Conservation (phyloP, 768 basidiomycete genomes). For the Naganishia vishniacii region DNA sequence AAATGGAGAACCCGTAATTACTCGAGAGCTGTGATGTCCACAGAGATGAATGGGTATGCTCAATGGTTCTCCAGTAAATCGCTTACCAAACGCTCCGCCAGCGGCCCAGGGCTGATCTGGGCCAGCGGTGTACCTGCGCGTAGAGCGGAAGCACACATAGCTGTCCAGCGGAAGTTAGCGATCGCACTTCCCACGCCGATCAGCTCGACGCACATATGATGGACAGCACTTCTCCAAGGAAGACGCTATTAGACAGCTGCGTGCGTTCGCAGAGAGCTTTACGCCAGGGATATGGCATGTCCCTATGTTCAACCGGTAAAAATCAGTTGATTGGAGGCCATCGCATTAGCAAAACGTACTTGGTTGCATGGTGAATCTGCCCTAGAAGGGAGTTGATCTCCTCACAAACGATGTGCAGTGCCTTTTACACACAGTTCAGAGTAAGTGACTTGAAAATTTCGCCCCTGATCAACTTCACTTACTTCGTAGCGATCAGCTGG, state of each 20-base stretch:
- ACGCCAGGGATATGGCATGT: conserved; percentile 57
- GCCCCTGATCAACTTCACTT: conserved; percentile 37
- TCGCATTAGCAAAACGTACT: neutral
- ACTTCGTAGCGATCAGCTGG: conserved; percentile 74
- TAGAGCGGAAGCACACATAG: conserved; percentile 69
- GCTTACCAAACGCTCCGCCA: conserved; percentile 42
- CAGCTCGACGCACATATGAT: conserved; percentile 68
- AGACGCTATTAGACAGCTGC: conserved; percentile 68
- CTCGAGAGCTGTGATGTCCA: conserved; percentile 51
- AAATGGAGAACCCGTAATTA: conserved; percentile 13
- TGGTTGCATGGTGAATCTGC: conserved; percentile 65
- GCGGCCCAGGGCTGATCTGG: conserved; percentile 76
- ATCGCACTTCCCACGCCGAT: no score
- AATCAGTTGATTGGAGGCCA: conserved; percentile 60
- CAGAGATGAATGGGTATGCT: conserved; percentile 49
- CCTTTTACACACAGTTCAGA: conserved; percentile 17
- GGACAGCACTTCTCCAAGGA: conserved; percentile 77
- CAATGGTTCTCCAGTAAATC: conserved; percentile 22
- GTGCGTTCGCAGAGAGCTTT: conserved; percentile 69
- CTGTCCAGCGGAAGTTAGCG: no score
- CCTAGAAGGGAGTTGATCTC: conserved; percentile 66
- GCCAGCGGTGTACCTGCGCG: conserved; percentile 70
- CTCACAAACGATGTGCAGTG: conserved; percentile 49
- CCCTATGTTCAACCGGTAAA: neutral
- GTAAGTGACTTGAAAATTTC: neutral